phyloP scores from a whole-genome alignment of 2,329 filamentous ascomycete species.

The Amylocarpus encephaloides region DNA sequence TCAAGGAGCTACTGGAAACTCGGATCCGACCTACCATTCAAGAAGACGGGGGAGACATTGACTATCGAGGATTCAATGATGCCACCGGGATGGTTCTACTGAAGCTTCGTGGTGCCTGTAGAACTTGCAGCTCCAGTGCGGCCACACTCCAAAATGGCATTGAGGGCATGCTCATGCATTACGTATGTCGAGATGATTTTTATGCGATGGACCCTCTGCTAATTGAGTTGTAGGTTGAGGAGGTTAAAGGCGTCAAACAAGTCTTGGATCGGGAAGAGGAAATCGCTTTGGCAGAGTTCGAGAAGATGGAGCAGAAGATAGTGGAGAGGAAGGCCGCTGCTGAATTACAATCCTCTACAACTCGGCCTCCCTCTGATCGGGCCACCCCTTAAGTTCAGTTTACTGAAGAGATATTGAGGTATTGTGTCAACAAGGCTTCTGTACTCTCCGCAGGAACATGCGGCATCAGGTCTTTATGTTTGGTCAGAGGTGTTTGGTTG shows the following conservation, averaged over 20 bases:
- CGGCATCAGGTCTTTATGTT: no score
- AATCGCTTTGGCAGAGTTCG: slow-evolving; percentile 88
- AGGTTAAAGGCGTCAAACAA: slow-evolving; percentile 88
- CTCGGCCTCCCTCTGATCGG: no score
- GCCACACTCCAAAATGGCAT: slow-evolving; percentile 97
- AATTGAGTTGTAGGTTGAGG: slow-evolving; percentile 64
- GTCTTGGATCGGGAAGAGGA: slow-evolving; percentile 90
- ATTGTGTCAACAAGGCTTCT: no score
- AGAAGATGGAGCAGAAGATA: slow-evolving; percentile 59
- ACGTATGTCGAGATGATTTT: slow-evolving; percentile 51
- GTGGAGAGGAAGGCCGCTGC: slow-evolving; percentile 41
- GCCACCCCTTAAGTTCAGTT: no score
- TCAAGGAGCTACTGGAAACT: slow-evolving; percentile 94
- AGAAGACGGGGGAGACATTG: slow-evolving; percentile 96
- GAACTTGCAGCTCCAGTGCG: slow-evolving; percentile 94
- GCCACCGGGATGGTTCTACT: slow-evolving; percentile 64
- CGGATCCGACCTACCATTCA: slow-evolving; percentile 92
- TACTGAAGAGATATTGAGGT: no score
- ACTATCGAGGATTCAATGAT: slow-evolving; percentile 82
- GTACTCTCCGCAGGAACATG: no score
- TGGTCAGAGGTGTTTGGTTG: no score
- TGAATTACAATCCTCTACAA: not conserved
- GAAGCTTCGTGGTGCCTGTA: slow-evolving; percentile 86
- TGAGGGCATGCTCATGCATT: slow-evolving; percentile 97
- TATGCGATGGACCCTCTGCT: slow-evolving; percentile 21